Evolutionary conservation across 164 flowering plant species (phyloP).

Genomic region (Vitis cinerea): DNA sequence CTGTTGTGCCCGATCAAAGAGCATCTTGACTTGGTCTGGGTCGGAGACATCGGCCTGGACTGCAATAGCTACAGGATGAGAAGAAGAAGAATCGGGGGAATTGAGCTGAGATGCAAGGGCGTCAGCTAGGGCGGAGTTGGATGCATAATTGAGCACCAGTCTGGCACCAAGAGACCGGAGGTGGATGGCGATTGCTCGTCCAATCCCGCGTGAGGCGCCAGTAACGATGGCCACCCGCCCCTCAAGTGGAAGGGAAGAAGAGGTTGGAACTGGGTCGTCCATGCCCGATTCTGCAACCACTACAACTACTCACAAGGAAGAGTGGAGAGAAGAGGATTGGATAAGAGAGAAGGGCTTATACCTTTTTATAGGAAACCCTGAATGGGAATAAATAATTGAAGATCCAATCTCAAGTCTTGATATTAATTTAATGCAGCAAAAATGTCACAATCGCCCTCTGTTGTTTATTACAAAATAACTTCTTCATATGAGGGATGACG

Average conservation of each 20-base stretch:
- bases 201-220: slow-evolving; percentile 58
- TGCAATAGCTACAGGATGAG: slow-evolving; percentile 23
- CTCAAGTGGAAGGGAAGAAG: slow-evolving; percentile 19
- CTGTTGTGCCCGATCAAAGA: slow-evolving; percentile 43
- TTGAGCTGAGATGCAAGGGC: slow-evolving; percentile 33
- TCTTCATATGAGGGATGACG: too few relatives aligned
- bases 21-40: slow-evolving; percentile 42
- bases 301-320: background rate
- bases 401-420: too few relatives aligned
- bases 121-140: slow-evolving; percentile 41
- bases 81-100: slow-evolving; percentile 1
- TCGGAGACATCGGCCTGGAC: slow-evolving; percentile 41
- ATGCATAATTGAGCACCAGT: slow-evolving; percentile 40
- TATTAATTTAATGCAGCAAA: too few relatives aligned
- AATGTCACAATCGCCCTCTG: too few relatives aligned
- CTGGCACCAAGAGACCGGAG: slow-evolving; percentile 51
- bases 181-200: slow-evolving; percentile 49
- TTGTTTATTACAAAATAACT: too few relatives aligned
- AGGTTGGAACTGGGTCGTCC: background rate
- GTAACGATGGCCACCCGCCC: slow-evolving; percentile 52
- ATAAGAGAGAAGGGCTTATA: too few relatives aligned
- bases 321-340: too few relatives aligned
- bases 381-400: too few relatives aligned
- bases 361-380: too few relatives aligned
- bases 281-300: background rate